These are phyloP conservation scores for Trichoderma virens DNA, from an alignment of 495 filamentous ascomycete species.

Conservation along the genomic window DNA sequence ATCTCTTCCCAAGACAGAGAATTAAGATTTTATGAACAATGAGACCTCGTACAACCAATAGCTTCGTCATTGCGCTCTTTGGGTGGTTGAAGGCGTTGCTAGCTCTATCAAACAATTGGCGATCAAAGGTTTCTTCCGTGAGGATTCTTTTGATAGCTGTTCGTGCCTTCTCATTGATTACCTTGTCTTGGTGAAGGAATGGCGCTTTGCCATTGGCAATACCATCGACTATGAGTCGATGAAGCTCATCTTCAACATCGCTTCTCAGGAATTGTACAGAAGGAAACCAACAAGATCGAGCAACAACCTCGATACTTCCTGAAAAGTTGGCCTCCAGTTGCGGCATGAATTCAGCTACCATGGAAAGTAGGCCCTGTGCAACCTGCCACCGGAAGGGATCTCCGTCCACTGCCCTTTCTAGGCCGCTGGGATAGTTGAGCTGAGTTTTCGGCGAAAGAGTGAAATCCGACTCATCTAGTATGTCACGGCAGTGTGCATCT, in stretches of 20 bases:
- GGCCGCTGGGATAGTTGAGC: constrained; percentile 43
- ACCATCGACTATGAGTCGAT: constrained; percentile 27
- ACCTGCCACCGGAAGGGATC: constrained; percentile 42
- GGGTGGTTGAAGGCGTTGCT: constrained; percentile 20
- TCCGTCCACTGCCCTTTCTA: constrained; percentile 41
- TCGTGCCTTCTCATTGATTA: constrained; percentile 21
- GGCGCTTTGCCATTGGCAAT: constrained; percentile 27
- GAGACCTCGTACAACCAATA: constrained; percentile 21
- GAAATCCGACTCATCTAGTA: constrained; percentile 52
- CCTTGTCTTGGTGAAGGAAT: constrained; percentile 19
- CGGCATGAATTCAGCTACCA: constrained; percentile 28
- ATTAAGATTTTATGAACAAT: not conserved
- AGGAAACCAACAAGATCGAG: constrained; percentile 28
- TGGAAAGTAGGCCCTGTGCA: constrained; percentile 32
- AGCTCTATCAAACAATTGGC: constrained; percentile 17
- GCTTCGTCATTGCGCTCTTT: constrained; percentile 33
- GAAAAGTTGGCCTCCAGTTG: constrained; percentile 29
- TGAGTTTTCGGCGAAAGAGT: constrained; percentile 41
- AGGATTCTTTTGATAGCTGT: constrained; percentile 34
- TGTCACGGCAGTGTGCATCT: constrained; percentile 34
- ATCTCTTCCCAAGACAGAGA: constrained; percentile 41
- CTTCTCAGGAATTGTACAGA: constrained; percentile 36
- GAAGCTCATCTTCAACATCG: constrained; percentile 38
- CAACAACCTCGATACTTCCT: constrained; percentile 36
- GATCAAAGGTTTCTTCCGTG: constrained; percentile 15